Evolutionary conservation across 768 basidiomycete genomes (phyloP).

Genomic region (Hygrocybe punicea): DNA sequence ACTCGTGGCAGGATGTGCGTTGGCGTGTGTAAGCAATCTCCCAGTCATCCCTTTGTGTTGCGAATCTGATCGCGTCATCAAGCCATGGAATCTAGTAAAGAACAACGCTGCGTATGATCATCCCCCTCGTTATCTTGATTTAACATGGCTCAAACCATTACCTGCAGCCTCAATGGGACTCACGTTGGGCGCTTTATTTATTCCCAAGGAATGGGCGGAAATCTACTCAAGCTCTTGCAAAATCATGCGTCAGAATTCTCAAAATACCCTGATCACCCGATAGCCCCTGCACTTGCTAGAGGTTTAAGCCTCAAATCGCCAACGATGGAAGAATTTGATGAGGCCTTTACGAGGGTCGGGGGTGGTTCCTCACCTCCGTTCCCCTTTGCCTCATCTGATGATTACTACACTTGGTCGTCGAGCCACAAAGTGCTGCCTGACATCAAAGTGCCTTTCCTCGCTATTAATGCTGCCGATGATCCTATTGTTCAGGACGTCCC

Average conservation of each 20-base stretch:
- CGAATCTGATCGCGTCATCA: neutral
- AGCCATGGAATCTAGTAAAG: constrained; percentile 54
- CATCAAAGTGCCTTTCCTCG: constrained; percentile 70
- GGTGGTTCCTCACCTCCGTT: constrained; percentile 62
- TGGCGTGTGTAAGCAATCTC: constrained; percentile 64
- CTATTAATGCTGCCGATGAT: constrained; percentile 74
- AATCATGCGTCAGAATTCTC: constrained; percentile 49
- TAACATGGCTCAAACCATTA: neutral
- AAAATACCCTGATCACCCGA: constrained; percentile 48
- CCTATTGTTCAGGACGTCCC: constrained; percentile 68
- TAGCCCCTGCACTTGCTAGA: constrained; percentile 47
- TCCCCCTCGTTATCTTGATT: constrained; percentile 10
- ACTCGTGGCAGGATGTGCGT: constrained; percentile 59
- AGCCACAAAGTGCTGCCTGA: constrained; percentile 57
- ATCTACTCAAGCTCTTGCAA: constrained; percentile 57
- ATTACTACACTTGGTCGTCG: constrained; percentile 52
- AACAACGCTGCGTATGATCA: constrained; percentile 47
- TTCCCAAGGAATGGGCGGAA: constrained; percentile 74
- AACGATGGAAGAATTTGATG: constrained; percentile 57
- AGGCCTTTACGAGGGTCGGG: constrained; percentile 63
- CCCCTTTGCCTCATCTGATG: constrained; percentile 45
- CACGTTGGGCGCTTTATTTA: constrained; percentile 64
- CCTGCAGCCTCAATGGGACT: constrained; percentile 49
- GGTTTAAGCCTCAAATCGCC: constrained; percentile 50
- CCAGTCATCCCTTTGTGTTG: constrained; percentile 19